Base-by-base conservation (phyloP, 345 rosid genomes). In the Hibiscus tridactylites region DNA sequence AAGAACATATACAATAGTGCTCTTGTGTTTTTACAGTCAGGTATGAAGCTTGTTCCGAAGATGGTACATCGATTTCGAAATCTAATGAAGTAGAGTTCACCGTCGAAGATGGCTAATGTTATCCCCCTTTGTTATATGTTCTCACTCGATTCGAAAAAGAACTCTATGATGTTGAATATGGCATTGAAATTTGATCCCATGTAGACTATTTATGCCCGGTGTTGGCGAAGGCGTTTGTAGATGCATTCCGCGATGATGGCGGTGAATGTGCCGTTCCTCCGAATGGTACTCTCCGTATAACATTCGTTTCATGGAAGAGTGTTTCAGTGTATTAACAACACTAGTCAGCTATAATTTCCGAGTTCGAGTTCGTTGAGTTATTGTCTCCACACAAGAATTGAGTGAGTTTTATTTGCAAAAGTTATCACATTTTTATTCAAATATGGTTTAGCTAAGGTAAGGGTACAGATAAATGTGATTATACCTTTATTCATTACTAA, bases 151-250 rank as follows among this genome's bases (percentile, higher is more conserved):
- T 16, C 9, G 1, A 8, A 37, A 37, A 37, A 9, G 2, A 21
- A 15, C 9, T n/a, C 0, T 17, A 28, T 21, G 5, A 13, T 31
- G 4, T 15, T 33, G 10, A 29, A 24, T 19, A 21, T 9, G 63
- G 10, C 0, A 2, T 10, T 54, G 21, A 39, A 47, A 28, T 44
- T 59, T 67, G 15, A 59, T 0, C 26, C 12, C 12, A 3, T 9
- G 59, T 66, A 90, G 90, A 79, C 29, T 49, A 79, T 73, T 68
- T 85, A 12, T 90, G 90, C 61, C 83, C 83, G 17, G 94, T 90
- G 9, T 7, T 90, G 44, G 74, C 79, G 28, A 80, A 81, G 31
- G 90, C 94, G 1, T 86, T 86, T 77, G 31, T 71, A 92, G 96
- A 90, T 74, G 97, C 88, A 31, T 77, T 83, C 42, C 72, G 72